These are phyloP conservation scores for Lyophyllum decastes DNA, from an alignment of 768 basidiomycete species.

Conservation along the genomic window DNA sequence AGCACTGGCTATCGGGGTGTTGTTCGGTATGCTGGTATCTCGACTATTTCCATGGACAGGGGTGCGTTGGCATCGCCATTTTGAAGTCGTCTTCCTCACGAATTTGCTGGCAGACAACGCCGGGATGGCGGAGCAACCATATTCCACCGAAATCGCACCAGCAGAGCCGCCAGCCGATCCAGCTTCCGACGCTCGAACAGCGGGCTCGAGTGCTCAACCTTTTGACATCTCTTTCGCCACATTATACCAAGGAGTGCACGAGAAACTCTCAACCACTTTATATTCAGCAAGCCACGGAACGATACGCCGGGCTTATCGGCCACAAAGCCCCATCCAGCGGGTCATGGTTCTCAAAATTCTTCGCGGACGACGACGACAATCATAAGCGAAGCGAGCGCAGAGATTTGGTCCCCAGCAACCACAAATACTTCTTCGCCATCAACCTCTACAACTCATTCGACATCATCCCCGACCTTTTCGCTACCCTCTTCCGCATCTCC, in stretches of 20 bases:
- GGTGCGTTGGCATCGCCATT: slow-evolving; percentile 22
- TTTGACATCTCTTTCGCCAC: slow-evolving; percentile 83
- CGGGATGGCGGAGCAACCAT: slow-evolving; percentile 57
- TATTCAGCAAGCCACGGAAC: slow-evolving; percentile 78
- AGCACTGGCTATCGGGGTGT: slow-evolving; percentile 60
- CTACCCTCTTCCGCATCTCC: slow-evolving; percentile 92
- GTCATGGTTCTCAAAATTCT: slow-evolving; percentile 63
- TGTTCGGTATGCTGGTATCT: slow-evolving; percentile 61
- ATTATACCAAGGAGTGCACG: slow-evolving; percentile 93
- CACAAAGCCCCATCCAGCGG: slow-evolving; percentile 59
- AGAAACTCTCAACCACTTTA: slow-evolving; percentile 84
- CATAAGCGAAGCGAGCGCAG: slow-evolving; percentile 30
- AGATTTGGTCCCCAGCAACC: slow-evolving; percentile 53
- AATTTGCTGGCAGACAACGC: slow-evolving; percentile 28
- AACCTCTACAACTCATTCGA: slow-evolving; percentile 99
- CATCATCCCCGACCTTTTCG: slow-evolving; percentile 95
- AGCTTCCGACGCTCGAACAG: slow-evolving; percentile 81
- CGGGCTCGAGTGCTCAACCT: slow-evolving; percentile 85
- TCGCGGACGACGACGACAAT: slow-evolving; percentile 42
- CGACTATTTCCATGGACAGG: slow-evolving; percentile 48
- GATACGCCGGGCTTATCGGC: slow-evolving; percentile 84
- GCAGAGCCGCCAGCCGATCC: slow-evolving; percentile 62
- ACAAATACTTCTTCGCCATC: slow-evolving; percentile 99
- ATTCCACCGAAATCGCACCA: slow-evolving; percentile 51
- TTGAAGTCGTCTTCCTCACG: slow-evolving; percentile 7